These are phyloP conservation scores for Calocybe indica DNA, from an alignment of 768 basidiomycete genomes.

Conservation along the genomic window DNA sequence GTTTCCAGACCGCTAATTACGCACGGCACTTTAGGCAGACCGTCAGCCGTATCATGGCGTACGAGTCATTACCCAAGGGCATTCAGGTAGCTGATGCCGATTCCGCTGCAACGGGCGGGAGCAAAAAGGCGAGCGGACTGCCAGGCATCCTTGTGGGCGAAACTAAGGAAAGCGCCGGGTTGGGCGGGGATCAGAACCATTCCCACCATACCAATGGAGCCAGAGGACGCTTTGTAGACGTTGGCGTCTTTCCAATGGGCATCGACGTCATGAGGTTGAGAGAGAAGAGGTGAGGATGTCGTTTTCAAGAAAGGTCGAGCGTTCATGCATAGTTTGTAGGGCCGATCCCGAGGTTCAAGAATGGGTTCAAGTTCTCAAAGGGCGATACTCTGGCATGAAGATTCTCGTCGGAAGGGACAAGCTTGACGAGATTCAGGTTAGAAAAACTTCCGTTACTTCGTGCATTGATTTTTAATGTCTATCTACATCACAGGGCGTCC, in stretches of 20 bases:
- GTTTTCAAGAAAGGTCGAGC: background rate
- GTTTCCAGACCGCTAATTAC: conserved; percentile 85
- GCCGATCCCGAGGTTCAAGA: conserved; percentile 73
- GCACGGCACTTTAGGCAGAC: conserved; percentile 86
- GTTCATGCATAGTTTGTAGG: conserved; percentile 23
- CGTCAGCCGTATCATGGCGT: conserved; percentile 70
- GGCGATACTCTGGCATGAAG: conserved; percentile 83
- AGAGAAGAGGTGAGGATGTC: conserved; percentile 50
- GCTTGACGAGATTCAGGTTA: conserved; percentile 74
- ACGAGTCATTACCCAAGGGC: conserved; percentile 80
- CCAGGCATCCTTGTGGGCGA: conserved; percentile 2
- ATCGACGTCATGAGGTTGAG: conserved; percentile 72
- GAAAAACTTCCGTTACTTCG: background rate
- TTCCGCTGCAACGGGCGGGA: conserved; percentile 6
- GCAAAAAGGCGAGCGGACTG: no score
- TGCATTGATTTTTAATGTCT: background rate
- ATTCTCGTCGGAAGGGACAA: conserved; percentile 86
- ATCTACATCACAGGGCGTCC: conserved; percentile 49
- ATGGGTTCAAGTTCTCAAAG: conserved; percentile 74
- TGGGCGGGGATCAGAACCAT: conserved; percentile 11
- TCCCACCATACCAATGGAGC: conserved; percentile 6
- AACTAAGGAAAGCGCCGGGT: conserved; percentile 6
- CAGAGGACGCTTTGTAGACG: conserved; percentile 68
- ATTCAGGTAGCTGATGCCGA: conserved; percentile 51
- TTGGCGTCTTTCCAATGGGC: conserved; percentile 87